Conservation (phyloP, 371 early-diverging fungal genomes). For the Zychaea mexicana region DNA sequence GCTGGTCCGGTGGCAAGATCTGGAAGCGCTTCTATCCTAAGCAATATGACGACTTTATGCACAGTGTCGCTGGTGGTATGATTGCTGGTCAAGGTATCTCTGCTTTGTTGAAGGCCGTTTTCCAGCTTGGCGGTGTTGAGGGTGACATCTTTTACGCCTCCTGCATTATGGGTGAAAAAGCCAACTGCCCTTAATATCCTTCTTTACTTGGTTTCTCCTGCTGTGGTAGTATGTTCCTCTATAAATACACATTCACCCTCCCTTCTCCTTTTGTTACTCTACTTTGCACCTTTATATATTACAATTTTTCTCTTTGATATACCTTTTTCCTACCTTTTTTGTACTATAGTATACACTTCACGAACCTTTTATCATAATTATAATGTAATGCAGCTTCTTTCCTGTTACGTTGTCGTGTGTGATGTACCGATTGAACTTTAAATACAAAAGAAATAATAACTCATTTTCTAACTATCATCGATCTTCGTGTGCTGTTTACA, state of each 20-base stretch:
- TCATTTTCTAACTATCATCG: no score
- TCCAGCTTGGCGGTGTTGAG: slow-evolving; percentile 43
- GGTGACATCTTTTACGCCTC: slow-evolving; percentile 23
- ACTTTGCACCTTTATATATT: not conserved
- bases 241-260: no score
- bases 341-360: slow-evolving; percentile 1
- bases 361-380: not conserved
- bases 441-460: no score
- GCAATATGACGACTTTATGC: slow-evolving; percentile 53
- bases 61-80: slow-evolving; percentile 69
- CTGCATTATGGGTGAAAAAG: slow-evolving; percentile 25
- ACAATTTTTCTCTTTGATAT: not conserved
- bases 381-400: not conserved
- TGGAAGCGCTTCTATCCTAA: slow-evolving; percentile 51
- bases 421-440: no score
- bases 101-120: slow-evolving; percentile 64
- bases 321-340: slow-evolving; percentile 4
- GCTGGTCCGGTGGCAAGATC: slow-evolving; percentile 52
- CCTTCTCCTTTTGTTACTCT: no score
- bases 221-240: not conserved
- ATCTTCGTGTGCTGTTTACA: no score
- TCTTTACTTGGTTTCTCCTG: not conserved
- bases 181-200: slow-evolving; percentile 34
- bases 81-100: slow-evolving; percentile 80
- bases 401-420: no score